These are phyloP conservation scores for Tolypocladium endophyticum DNA, from an alignment of 2,329 filamentous ascomycete species.

Conservation along the genomic window DNA sequence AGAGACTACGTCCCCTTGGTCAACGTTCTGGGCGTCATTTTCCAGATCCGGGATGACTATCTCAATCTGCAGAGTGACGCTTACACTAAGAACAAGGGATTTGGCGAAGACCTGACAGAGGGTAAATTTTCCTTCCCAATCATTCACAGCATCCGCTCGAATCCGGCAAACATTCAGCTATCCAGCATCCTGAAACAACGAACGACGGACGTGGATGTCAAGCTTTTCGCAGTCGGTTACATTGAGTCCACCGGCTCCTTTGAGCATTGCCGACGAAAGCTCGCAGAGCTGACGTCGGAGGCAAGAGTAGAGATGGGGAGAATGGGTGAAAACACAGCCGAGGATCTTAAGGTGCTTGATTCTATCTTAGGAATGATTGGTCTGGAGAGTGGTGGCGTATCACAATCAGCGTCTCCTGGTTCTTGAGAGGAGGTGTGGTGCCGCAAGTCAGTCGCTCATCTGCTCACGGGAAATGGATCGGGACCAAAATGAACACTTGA, in stretches of 20 bases:
- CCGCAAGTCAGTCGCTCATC: background rate
- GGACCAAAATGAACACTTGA: no score
- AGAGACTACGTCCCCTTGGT: slow-evolving; percentile 17
- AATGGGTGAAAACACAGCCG: background rate
- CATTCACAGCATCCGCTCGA: slow-evolving; percentile 4
- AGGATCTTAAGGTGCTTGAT: background rate
- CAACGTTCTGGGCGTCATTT: background rate
- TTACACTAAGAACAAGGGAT: slow-evolving; percentile 4
- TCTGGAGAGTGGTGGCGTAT: background rate
- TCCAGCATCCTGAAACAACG: slow-evolving; percentile 3
- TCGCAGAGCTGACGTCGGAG: background rate
- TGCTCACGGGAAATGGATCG: background rate
- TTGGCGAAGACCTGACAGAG: slow-evolving; percentile 4
- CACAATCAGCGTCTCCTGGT: background rate
- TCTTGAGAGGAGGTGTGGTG: background rate
- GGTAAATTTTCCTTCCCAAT: slow-evolving; percentile 7
- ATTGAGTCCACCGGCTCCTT: slow-evolving; percentile 4
- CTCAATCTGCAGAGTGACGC: slow-evolving; percentile 3
- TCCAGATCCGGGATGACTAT: slow-evolving; percentile 7
- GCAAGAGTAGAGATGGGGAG: background rate
- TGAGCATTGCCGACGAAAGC: background rate
- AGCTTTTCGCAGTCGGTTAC: slow-evolving; percentile 1
- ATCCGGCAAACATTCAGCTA: slow-evolving; percentile 1
- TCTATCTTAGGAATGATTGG: background rate
- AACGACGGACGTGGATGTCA: slow-evolving; percentile 1